These are phyloP conservation scores for Dactylellina leptospora DNA, from an alignment of 2,329 filamentous ascomycete genomes.

Conservation along the genomic window DNA sequence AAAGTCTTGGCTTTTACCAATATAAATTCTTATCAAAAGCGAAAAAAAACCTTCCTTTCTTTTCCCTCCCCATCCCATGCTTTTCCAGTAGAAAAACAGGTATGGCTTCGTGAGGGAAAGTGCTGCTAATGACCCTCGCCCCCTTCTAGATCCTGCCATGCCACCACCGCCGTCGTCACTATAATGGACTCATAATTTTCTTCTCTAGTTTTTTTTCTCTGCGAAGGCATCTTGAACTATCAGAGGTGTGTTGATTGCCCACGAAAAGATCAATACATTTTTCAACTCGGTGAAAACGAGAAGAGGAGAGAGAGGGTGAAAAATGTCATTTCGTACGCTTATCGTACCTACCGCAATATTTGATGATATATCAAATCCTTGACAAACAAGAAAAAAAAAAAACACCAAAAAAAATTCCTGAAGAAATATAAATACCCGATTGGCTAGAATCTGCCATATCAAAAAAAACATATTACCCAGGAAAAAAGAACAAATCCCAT, in stretches of 20 bases:
- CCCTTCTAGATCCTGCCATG: too few relatives aligned
- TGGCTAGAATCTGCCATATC: neutral
- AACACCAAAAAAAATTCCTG: slow-evolving; percentile 6
- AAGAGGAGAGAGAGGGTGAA: neutral
- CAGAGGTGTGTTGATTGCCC: slow-evolving; percentile 52
- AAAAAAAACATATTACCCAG: neutral
- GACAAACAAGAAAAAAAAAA: slow-evolving; percentile 4
- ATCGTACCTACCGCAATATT: too few relatives aligned
- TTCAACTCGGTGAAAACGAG: neutral
- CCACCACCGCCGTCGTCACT: too few relatives aligned
- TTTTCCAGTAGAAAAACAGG: neutral
- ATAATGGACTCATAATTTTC: neutral
- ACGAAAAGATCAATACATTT: slow-evolving; percentile 33
- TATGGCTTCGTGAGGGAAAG: neutral
- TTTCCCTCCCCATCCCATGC: neutral
- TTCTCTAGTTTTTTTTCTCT: neutral
- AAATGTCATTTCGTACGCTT: neutral
- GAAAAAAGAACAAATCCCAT: neutral
- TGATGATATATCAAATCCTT: neutral
- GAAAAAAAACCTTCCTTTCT: neutral
- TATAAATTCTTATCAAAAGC: slow-evolving; percentile 15
- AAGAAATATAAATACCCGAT: neutral
- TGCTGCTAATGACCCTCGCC: too few relatives aligned
- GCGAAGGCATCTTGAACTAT: slow-evolving; percentile 46
- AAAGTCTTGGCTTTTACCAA: slow-evolving; percentile 13